Conservation (phyloP, 2,329 filamentous ascomycete species). For the Macrophomina pseudophaseolina region DNA sequence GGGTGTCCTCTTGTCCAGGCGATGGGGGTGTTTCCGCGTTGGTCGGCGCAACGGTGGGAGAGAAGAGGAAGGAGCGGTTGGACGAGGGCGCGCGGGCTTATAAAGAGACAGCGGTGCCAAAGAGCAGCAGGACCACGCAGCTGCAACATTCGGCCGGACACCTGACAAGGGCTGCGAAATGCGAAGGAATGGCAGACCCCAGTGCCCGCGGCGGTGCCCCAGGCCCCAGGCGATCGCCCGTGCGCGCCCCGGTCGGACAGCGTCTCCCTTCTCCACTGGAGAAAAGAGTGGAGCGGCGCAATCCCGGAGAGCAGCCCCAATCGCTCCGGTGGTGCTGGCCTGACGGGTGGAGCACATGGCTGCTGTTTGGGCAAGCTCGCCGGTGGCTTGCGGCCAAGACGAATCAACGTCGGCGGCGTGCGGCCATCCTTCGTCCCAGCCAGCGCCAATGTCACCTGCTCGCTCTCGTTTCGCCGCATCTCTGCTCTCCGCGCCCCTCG, state of each 20-base stretch:
- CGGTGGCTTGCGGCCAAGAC: conserved; percentile 18
- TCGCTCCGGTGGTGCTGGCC: not conserved
- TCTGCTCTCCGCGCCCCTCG: not conserved
- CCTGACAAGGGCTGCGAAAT: conserved; percentile 16
- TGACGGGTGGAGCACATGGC: conserved; percentile 6
- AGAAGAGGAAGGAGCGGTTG: not conserved
- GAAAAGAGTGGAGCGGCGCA: conserved; percentile 19
- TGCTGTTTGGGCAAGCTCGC: conserved; percentile 13
- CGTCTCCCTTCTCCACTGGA: conserved; percentile 5
- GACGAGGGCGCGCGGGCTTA: conserved; percentile 15
- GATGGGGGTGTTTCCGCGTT: not conserved
- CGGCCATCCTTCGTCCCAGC: not conserved
- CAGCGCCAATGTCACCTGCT: conserved; percentile 13
- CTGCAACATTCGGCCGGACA: conserved; percentile 13
- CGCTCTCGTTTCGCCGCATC: not conserved
- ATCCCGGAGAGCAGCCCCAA: not conserved
- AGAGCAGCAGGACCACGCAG: not conserved
- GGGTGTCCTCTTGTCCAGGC: conserved; percentile 5
- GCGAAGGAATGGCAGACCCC: conserved; percentile 7
- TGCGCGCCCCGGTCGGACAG: not conserved
- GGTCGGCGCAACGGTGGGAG: conserved; percentile 7
- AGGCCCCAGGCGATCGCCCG: conserved; percentile 19
- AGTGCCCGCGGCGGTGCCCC: not conserved
- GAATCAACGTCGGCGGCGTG: conserved; percentile 12
- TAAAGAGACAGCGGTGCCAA: conserved; percentile 4